Evolutionary conservation across 108 stramenopile genomes (phyloP).

Genomic region (Seminavis robusta): DNA sequence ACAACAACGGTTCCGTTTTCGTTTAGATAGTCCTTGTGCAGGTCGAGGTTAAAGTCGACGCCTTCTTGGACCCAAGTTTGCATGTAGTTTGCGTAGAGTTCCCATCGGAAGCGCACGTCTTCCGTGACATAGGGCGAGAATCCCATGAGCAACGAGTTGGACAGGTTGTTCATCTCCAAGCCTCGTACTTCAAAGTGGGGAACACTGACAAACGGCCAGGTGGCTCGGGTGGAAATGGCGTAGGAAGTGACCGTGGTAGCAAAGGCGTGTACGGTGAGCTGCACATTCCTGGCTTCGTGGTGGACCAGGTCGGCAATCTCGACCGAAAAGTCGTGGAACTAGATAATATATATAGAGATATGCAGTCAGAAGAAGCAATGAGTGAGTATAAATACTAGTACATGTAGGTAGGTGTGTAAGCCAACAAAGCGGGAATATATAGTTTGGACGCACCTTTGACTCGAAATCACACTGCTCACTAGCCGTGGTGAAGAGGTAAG

Average conservation of each 20-base stretch:
- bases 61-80: not conserved
- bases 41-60: not conserved
- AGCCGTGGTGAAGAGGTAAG: conserved; percentile 4
- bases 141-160: not conserved
- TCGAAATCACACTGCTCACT: not conserved
- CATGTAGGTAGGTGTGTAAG: not conserved
- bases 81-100: not conserved
- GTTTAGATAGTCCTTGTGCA: too few relatives aligned
- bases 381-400: not conserved
- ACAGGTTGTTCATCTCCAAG: too few relatives aligned
- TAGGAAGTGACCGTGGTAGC: conserved; percentile 10
- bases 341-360: not conserved
- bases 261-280: conserved; percentile 8
- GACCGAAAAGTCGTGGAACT: not conserved
- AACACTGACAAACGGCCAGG: too few relatives aligned
- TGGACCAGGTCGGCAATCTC: not conserved
- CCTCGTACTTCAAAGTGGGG: too few relatives aligned
- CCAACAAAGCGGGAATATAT: not conserved
- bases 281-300: not conserved
- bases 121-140: not conserved
- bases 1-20: too few relatives aligned
- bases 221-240: not conserved
- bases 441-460: too few relatives aligned
- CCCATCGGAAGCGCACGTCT: not conserved
- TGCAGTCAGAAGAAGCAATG: not conserved